Conservation (phyloP, 176 grass and related monocot species). For the Eragrostis curvula region DNA sequence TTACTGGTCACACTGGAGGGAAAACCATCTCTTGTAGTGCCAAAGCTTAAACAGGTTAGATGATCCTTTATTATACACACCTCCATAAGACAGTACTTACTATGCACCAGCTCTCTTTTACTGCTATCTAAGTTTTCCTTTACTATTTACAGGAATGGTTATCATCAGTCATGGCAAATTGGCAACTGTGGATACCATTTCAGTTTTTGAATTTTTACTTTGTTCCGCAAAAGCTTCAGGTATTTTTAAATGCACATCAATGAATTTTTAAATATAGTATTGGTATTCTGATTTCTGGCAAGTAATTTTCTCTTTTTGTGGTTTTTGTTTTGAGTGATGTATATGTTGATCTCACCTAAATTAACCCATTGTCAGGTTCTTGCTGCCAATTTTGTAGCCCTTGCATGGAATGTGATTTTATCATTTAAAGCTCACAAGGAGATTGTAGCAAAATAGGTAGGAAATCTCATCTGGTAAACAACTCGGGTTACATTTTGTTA, state of each 20-base stretch:
- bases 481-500: background rate
- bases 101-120: background rate
- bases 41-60: conserved; percentile 90
- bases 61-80: background rate
- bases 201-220: conserved; percentile 96
- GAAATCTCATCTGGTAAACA: background rate
- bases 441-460: conserved; percentile 66
- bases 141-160: conserved; percentile 72
- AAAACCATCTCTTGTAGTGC: conserved; percentile 73
- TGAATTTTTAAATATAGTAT: background rate
- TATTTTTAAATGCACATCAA: conserved; percentile 10
- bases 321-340: background rate
- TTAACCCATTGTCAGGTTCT: conserved; percentile 53
- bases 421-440: conserved; percentile 91
- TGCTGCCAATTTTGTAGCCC: conserved; percentile 77
- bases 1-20: conserved; percentile 84
- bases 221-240: conserved; percentile 94
- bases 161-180: conserved; percentile 69
- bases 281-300: background rate
- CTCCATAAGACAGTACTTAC: background rate
- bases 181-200: conserved; percentile 97
- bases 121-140: conserved; percentile 19
- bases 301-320: background rate
- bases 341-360: background rate
- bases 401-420: conserved; percentile 89